Conservation (phyloP, 2,329 filamentous ascomycete genomes). For the Pseudogymnoascus sp. region DNA sequence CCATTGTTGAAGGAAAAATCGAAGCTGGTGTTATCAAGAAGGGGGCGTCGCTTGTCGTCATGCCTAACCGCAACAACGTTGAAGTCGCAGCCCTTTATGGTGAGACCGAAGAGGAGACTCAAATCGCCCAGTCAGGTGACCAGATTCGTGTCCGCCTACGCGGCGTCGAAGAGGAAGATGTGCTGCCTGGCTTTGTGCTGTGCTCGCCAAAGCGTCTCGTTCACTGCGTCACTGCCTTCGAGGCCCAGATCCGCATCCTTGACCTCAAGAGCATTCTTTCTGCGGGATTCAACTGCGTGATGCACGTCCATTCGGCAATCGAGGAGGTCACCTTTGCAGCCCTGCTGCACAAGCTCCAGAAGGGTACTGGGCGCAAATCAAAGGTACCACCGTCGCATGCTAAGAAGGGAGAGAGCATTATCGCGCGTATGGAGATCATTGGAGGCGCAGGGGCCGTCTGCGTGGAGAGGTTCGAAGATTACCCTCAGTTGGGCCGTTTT, state of each 20-base stretch:
- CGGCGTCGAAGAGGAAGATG: constrained; percentile 95
- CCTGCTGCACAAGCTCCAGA: constrained; percentile 88
- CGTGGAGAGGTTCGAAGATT: constrained; percentile 91
- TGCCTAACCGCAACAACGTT: constrained; percentile 83
- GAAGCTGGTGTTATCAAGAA: constrained; percentile 94
- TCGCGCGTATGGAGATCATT: constrained; percentile 81
- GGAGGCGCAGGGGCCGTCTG: constrained; percentile 82
- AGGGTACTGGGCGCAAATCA: constrained; percentile 87
- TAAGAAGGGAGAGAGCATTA: constrained; percentile 73
- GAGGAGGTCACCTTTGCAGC: constrained; percentile 91
- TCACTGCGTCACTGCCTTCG: constrained; percentile 81
- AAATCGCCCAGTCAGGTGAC: constrained; percentile 78
- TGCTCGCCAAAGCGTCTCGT: constrained; percentile 92
- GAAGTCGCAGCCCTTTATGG: constrained; percentile 82
- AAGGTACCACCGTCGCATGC: constrained; percentile 90
- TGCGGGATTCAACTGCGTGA: constrained; percentile 93
- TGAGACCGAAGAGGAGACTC: constrained; percentile 89
- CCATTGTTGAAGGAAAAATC: constrained; percentile 95
- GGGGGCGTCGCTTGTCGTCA: constrained; percentile 77
- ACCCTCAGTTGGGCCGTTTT: constrained; percentile 87
- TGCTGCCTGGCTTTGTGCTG: constrained; percentile 89
- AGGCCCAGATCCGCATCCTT: constrained; percentile 92
- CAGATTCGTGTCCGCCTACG: constrained; percentile 88
- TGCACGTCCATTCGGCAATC: constrained; percentile 94
- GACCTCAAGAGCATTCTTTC: constrained; percentile 91